Base-by-base conservation (phyloP, 1,139 yeast species). In the Yamadazyma friedrichii region DNA sequence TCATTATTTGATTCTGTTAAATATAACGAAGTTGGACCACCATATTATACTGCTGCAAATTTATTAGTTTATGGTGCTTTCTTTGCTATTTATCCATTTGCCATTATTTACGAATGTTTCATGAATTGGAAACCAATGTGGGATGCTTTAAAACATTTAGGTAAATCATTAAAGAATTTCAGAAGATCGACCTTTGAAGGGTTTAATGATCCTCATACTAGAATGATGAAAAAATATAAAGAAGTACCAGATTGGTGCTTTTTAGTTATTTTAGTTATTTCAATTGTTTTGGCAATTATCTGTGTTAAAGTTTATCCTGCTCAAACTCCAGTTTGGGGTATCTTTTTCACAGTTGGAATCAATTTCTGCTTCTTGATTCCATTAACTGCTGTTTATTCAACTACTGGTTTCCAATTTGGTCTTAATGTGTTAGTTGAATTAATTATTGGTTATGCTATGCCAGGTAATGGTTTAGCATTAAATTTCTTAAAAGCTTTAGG, bases 221-320 rank as follows among this genome's bases (percentile, higher is more conserved):
- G 67, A 41, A 72, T 78, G 76, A 78, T 79, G 81, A 49, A 65
- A 15, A 58, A 60, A 24, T 78, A 79, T 54, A 67, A 66, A 31
- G 87, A 81, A 50, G 85, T 79, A 9, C 86, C 86, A 11, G 82
- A 79, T 43, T 75, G 76, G 75, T 78, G 79, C 71, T 81, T 74
- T 51, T 48, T 76, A 22, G 43, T 62, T 5, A 65, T 80, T 12
- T 58, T 81, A 39, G 46, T 74, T 8, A 46, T 72, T 15, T 67
- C 84, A 2, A 53, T 79, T 3, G 67, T 63, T 3, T 59, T 77
- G 39, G 80, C 76, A 2, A 66, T 78, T 27, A 48, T 73, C 3
- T 65, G 73, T 36, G 67, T 76, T 12, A 56, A 69, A 46, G 61
- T 64, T 3, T 76, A 72, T 47, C 56, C 74, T n/a, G 62, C 76